A percentile compares a stretch with the other conserved stretches of the same genome.
Evolutionary conservation across 371 early-diverging fungal genomes (phyloP).

Genomic region (Furculomyces boomerangus): DNA sequence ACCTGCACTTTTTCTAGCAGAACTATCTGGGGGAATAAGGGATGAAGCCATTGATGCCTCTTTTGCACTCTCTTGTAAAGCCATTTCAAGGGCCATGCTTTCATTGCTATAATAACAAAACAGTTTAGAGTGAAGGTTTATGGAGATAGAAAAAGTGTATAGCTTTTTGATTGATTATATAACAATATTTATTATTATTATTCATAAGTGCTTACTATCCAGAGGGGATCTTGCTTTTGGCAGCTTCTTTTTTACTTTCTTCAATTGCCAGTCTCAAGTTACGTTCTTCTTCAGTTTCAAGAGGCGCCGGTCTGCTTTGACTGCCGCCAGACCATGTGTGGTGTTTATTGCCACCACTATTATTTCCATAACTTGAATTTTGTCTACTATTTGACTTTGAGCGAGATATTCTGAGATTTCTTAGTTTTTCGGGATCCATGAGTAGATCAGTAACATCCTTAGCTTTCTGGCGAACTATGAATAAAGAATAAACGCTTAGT

Average conservation of each 20-base stretch:
- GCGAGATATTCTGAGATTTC: conserved; percentile 33
- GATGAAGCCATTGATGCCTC: background rate
- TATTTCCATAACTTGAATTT: background rate
- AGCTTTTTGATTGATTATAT: background rate
- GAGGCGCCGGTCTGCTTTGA: too few relatives aligned
- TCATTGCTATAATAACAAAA: conserved; percentile 1
- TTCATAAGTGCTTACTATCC: conserved; percentile 9
- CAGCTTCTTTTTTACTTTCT: conserved; percentile 47
- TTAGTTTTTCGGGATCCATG: conserved; percentile 55
- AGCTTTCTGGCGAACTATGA: conserved; percentile 78
- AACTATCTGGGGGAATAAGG: background rate
- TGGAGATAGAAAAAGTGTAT: background rate
- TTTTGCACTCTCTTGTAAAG: conserved; percentile 1
- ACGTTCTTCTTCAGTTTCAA: conserved; percentile 43
- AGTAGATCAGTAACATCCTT: conserved; percentile 75
- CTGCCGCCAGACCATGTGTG: background rate
- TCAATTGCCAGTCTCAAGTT: conserved; percentile 70
- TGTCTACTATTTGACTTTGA: background rate
- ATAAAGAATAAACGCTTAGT: too few relatives aligned
- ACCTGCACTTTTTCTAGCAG: background rate
- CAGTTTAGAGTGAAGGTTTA: background rate
- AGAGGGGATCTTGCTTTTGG: conserved; percentile 10
- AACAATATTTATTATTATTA: background rate
- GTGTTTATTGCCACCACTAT: background rate
- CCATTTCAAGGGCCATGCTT: background rate